phyloP scores from a whole-genome alignment of 805 yeast genomes.

The Clavispora phyllophila region DNA sequence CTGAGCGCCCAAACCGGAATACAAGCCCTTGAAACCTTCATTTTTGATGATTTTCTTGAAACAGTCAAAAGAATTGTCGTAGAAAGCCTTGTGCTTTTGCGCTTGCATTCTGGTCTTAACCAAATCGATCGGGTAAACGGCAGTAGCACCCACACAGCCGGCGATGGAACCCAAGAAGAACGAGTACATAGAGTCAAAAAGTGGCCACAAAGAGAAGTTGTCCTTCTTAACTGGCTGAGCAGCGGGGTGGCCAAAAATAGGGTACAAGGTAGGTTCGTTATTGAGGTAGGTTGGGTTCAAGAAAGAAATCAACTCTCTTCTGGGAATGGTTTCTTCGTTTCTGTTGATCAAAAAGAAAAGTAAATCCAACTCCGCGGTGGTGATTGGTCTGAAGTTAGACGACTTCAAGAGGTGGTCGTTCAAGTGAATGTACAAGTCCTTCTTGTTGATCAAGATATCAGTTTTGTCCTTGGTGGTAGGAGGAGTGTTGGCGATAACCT shows the following conservation, averaged over 20 bases:
- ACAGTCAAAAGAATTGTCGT: constrained; percentile 82
- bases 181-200: constrained; percentile 73
- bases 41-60: constrained; percentile 65
- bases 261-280: constrained; percentile 28
- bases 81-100: constrained; percentile 67
- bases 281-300: constrained; percentile 55
- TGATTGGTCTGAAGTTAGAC: constrained; percentile 38
- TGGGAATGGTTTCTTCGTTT: constrained; percentile 33
- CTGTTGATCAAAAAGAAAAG: constrained; percentile 37
- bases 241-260: constrained; percentile 40
- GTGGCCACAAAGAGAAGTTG: constrained; percentile 42
- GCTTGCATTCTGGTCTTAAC: constrained; percentile 98
- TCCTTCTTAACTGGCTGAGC: constrained; percentile 34
- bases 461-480: constrained; percentile 38
- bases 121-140: constrained; percentile 93
- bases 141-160: constrained; percentile 97
- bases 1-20: constrained; percentile 92
- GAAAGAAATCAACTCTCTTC: constrained; percentile 37
- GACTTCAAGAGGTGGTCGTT: constrained; percentile 41
- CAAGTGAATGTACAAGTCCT: constrained; percentile 37
- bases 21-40: constrained; percentile 83
- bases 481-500: constrained; percentile 42
- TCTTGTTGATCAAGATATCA: constrained; percentile 37
- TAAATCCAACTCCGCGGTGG: constrained; percentile 36
- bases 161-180: constrained; percentile 90